phyloP scores from a whole-genome alignment of 306 rosid genomes.

The Alnus glutinosa region DNA sequence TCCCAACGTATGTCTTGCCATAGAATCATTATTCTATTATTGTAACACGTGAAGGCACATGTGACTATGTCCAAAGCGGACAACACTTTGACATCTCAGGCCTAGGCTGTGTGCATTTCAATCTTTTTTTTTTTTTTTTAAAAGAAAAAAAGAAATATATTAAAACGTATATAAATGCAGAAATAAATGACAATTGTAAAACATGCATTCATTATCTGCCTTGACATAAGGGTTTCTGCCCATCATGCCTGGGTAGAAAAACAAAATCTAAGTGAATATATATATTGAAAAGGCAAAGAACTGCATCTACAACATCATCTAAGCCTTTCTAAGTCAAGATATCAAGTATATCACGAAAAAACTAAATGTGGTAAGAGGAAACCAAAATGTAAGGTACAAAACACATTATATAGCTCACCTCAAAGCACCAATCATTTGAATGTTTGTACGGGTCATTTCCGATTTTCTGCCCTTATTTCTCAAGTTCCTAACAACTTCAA shows the following conservation, averaged over 20 bases:
- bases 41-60: neutral
- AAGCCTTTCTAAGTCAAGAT: neutral
- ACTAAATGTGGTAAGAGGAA: neutral
- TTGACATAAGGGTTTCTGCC: neutral
- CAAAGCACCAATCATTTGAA: conserved; percentile 98
- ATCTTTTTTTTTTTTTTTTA: neutral
- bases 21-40: neutral
- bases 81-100: neutral
- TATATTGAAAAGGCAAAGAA: neutral
- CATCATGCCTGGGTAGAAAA: neutral
- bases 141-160: neutral
- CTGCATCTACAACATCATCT: neutral
- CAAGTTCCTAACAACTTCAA: conserved; percentile 72
- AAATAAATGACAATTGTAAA: neutral
- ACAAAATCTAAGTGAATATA: neutral
- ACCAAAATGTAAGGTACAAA: neutral
- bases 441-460: conserved; percentile 84
- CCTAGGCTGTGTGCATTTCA: neutral
- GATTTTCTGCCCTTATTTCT: conserved; percentile 66
- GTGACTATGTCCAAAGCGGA: neutral
- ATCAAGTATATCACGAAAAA: neutral
- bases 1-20: neutral
- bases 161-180: neutral
- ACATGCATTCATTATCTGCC: neutral
- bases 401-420: conserved; percentile 51